phyloP scores from a whole-genome alignment of 441 rosid species.

The Jatropha multifida region DNA sequence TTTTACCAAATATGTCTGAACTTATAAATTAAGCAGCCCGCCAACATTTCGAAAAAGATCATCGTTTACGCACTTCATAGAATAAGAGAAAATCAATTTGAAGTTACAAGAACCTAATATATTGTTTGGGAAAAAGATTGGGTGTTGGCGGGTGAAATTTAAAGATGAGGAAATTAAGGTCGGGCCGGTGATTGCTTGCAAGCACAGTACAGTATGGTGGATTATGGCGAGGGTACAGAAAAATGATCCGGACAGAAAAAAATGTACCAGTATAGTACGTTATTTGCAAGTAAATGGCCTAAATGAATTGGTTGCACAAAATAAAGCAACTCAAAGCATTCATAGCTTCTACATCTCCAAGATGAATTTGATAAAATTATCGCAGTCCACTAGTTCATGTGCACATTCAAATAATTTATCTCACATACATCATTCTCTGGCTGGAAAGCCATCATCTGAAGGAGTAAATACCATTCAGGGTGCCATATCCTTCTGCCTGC shows the following conservation, averaged over 20 bases:
- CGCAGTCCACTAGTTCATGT: slow-evolving; percentile 10
- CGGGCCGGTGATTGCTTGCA: too few relatives aligned
- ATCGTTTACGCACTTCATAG: too few relatives aligned
- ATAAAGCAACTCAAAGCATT: not conserved
- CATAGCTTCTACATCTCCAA: not conserved
- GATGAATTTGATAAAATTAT: slow-evolving; percentile 2
- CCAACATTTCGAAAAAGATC: too few relatives aligned
- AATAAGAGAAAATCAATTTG: too few relatives aligned
- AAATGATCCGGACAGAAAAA: too few relatives aligned
- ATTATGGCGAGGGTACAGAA: not conserved
- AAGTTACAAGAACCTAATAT: too few relatives aligned
- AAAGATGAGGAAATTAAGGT: too few relatives aligned
- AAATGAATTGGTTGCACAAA: not conserved
- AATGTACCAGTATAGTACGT: not conserved
- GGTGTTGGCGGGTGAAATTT: too few relatives aligned
- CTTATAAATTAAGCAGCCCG: too few relatives aligned
- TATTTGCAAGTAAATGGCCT: not conserved
- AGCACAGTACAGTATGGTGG: too few relatives aligned
- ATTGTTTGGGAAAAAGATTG: too few relatives aligned
- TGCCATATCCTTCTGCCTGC: not conserved
- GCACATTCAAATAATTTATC: slow-evolving; percentile 16
- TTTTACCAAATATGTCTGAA: too few relatives aligned
- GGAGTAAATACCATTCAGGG: not conserved
- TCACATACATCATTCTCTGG: not conserved
- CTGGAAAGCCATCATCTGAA: not conserved